Conservation (phyloP, 306 rosid genomes). For the Trifolium fragiferum region DNA sequence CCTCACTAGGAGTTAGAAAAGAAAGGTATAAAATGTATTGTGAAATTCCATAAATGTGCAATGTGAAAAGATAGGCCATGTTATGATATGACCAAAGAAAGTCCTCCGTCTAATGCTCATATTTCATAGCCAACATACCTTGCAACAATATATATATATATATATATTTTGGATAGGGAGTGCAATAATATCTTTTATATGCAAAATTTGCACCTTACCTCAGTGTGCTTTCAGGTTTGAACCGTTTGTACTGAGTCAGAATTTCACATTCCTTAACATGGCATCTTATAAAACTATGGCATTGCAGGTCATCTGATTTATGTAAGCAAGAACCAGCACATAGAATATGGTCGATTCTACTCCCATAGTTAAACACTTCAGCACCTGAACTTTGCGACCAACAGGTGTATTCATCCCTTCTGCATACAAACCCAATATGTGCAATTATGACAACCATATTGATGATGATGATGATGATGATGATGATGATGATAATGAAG, state of each 20-base stretch:
- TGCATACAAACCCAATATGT: slow-evolving; percentile 44
- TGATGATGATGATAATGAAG: slow-evolving; percentile 15
- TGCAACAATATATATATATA: neutral
- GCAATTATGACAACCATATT: slow-evolving; percentile 24
- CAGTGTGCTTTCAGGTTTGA: slow-evolving; percentile 75
- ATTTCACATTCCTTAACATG: slow-evolving; percentile 89
- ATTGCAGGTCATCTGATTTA: slow-evolving; percentile 59
- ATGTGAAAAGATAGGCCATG: slow-evolving; percentile 27
- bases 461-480: neutral
- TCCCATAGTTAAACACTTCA: slow-evolving; percentile 87
- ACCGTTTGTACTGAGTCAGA: slow-evolving; percentile 80
- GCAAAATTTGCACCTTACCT: slow-evolving; percentile 55
- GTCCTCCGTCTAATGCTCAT: neutral
- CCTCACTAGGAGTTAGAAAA: slow-evolving; percentile 13
- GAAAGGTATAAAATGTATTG: neutral
- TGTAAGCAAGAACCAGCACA: slow-evolving; percentile 86
- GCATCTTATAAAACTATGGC: slow-evolving; percentile 72
- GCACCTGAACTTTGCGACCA: slow-evolving; percentile 95
- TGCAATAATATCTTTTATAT: slow-evolving; percentile 3
- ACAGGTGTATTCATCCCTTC: slow-evolving; percentile 86
- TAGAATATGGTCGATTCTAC: slow-evolving; percentile 89
- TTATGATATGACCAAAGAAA: slow-evolving; percentile 5
- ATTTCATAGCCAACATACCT: slow-evolving; percentile 17
- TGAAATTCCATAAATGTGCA: slow-evolving; percentile 15
- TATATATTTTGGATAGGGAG: too few relatives aligned